Evolutionary conservation across 306 rosid species (phyloP).

Genomic region (Corylus heterophylla): DNA sequence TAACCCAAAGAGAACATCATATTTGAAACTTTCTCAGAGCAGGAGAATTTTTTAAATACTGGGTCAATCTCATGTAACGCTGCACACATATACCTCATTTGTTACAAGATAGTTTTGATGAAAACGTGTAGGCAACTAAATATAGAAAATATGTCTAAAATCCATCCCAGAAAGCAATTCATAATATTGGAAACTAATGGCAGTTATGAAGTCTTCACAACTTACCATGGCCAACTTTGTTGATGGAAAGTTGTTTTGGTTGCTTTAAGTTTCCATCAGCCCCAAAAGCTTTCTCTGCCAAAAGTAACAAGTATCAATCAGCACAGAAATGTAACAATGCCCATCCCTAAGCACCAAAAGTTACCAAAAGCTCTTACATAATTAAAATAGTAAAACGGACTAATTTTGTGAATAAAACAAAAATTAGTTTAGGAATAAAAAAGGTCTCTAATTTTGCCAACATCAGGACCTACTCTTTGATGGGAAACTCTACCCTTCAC

Average conservation of each 20-base stretch:
- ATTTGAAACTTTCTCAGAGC: constrained; percentile 61
- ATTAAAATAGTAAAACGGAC: not conserved
- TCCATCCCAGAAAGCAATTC: not conserved
- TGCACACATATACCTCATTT: constrained; percentile 31
- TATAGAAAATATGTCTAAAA: not conserved
- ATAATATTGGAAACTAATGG: not conserved
- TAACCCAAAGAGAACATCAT: constrained; percentile 74
- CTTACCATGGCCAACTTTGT: constrained; percentile 95
- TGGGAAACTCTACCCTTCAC: not conserved
- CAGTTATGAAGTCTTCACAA: not conserved
- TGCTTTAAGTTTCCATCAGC: constrained; percentile 84
- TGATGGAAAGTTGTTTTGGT: constrained; percentile 77
- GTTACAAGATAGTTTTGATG: not conserved
- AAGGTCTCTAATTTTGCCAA: not conserved
- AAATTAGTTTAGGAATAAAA: not conserved
- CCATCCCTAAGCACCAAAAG: not conserved
- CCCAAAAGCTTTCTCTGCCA: constrained; percentile 87
- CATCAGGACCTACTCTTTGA: not conserved
- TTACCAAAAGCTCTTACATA: not conserved
- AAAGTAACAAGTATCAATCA: constrained; percentile 16
- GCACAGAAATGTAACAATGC: constrained; percentile 10
- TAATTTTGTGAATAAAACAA: not conserved
- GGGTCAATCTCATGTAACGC: constrained; percentile 89
- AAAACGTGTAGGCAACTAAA: not conserved
- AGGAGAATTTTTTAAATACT: constrained; percentile 69